Base-by-base conservation (phyloP, 1,139 yeast genomes). In the Torulaspora globosa region DNA sequence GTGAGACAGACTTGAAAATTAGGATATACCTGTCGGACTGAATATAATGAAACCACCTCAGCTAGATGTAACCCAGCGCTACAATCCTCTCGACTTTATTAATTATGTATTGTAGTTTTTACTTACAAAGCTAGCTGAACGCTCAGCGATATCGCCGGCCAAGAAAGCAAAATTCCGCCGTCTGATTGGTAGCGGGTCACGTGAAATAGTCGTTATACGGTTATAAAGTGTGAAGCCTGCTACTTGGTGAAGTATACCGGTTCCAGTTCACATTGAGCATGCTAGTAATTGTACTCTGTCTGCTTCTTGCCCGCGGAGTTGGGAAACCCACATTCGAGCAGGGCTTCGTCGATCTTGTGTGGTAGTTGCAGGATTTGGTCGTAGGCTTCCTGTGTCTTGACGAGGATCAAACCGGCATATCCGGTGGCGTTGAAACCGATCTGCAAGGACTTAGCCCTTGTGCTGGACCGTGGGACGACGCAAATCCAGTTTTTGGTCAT, bases 401-500 rank as follows among this genome's bases (percentile, higher is more conserved):
- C 90, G 47, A 86, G 72, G 39, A 90, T 63, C 54, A 90, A 68
- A 1, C 97, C 97, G 54, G 85, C 72, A 48, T 78, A 78, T 0
- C 95, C 97, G 43, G 89, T 76, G 1, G 96, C 75, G 62, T 92
- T 92, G 54, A 90, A 73, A 5, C 88, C 86, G 31, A 84, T 59
- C 18, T 69, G 70, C 35, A 68, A 67, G 12, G 43, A 43, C 27
- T 43, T 49, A 10, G 55, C 61, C 44, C 45, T 48, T 11, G 74
- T 68, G 12, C 62, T 60, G 4, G 82, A 72, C 57, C 97, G 77
- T 21, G 97, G 97, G n/a, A 89, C 83, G 35, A 86, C 66, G 78
- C 89, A 78, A 70, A 90, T 78, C 84, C 92, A 90, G 44, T 80
- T 75, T 46, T 81, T 79, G 33, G 95, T 88, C 75, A 90, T 78